Base-by-base conservation (phyloP, 768 basidiomycete genomes). In the Mrakia frigida region DNA sequence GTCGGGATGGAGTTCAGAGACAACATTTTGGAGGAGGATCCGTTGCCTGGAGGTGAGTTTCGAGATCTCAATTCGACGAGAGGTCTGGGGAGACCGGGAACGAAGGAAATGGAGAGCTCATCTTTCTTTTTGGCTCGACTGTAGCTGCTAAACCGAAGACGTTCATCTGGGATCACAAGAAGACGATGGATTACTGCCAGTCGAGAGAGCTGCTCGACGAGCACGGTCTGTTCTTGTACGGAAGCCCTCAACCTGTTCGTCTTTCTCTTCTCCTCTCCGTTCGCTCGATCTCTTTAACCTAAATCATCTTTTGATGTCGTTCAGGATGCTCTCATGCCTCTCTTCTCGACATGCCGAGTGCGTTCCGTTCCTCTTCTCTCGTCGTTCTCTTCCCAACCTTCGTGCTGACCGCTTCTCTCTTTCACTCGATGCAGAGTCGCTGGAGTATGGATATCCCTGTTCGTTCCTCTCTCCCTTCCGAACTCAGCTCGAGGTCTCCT, bases 121-220 rank as follows among this genome's bases (percentile, higher is more conserved):
- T 28, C 1, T 25, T 3, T 1, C n/a, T n/a, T 3, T 6, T 25
- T 16, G 33, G 3, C 11, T 59, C 31, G 35, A 10, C 11, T 4
- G 5, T 52, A 53, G 50, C 14, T 25, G 35, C 31, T 33, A 50
- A 37, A 10, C 52, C 33, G 16, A 75, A 69, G 67, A 70, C 53
- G 35, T 75, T 70, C 52, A 43, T 75, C 39, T 70, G 68, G 70
- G 74, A 75, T 43, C 70, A 70, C 43, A 52, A 59, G 37, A 70
- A 75, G 71, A 70, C 59, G 16, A 77, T 77, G 67, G 76, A 77
- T 46, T 77, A 77, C 67, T 77, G 76, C 39, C 23, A 61, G 25
- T 60, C 56, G 23, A 35, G 56, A 11, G 43, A 61, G 61, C 60
- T 77, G n/a, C 31, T 77, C n/a, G 43, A 73, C 11, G 23, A 61